These are phyloP conservation scores for Calonectria multiphialidica DNA, from an alignment of 2,329 filamentous ascomycete genomes.

Conservation along the genomic window DNA sequence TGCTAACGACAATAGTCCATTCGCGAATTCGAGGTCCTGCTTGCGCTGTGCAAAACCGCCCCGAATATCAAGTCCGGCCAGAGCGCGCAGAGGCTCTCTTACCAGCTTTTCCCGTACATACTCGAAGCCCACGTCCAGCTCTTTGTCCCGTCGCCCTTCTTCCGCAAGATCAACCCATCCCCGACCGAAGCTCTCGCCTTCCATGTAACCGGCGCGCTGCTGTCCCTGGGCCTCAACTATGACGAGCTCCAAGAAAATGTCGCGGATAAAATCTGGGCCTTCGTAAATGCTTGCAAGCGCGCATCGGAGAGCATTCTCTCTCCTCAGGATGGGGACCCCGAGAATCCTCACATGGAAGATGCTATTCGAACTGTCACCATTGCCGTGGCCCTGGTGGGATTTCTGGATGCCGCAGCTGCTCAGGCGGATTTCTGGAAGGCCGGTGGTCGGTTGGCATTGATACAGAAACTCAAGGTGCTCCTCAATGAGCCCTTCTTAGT, in stretches of 20 bases:
- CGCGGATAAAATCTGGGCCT: conserved; percentile 75
- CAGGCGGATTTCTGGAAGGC: conserved; percentile 86
- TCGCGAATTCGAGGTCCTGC: conserved; percentile 90
- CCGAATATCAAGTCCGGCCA: conserved; percentile 77
- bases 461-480: conserved; percentile 78
- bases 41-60: conserved; percentile 92
- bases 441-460: conserved; percentile 78
- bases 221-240: conserved; percentile 84
- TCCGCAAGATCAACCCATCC: conserved; percentile 85
- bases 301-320: conserved; percentile 68
- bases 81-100: conserved; percentile 82
- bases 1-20: conserved; percentile 70
- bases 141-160: conserved; percentile 84
- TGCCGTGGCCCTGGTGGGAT: conserved; percentile 88
- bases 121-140: conserved; percentile 85
- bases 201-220: conserved; percentile 82
- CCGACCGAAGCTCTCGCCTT: conserved; percentile 88
- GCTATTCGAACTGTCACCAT: conserved; percentile 80
- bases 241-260: conserved; percentile 75
- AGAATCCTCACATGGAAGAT: conserved; percentile 72
- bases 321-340: conserved; percentile 66
- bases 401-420: conserved; percentile 84
- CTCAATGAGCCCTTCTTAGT: conserved; percentile 89
- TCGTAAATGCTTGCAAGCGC: conserved; percentile 77
- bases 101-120: conserved; percentile 85